A percentile compares a stretch with the other conserved stretches of the same genome.
These are phyloP conservation scores for Notholithocarpus densiflorus DNA, from an alignment of 306 rosid species.

Conservation along the genomic window DNA sequence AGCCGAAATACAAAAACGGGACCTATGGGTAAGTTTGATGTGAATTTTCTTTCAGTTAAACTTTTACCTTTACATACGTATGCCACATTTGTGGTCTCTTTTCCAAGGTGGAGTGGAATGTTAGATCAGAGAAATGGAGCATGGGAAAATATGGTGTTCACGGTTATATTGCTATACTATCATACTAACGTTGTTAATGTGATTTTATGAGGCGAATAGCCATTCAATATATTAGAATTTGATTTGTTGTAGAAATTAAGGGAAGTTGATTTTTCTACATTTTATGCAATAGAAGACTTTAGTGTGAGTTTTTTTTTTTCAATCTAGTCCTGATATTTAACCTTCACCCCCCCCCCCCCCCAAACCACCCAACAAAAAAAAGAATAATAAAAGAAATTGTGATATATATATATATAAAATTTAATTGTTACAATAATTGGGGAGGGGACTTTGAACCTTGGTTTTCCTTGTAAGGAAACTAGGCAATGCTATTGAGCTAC, in stretches of 20 bases:
- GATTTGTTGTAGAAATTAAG: not conserved
- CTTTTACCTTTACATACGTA: not conserved
- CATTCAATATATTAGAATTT: not conserved
- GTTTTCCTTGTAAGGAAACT: no score
- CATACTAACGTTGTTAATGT: not conserved
- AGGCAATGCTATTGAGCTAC: no score
- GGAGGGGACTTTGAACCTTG: no score
- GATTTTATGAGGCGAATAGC: not conserved
- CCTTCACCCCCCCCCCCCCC: not conserved
- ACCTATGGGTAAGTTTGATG: conserved; percentile 79
- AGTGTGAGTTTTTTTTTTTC: not conserved
- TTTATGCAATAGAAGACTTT: not conserved
- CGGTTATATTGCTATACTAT: not conserved
- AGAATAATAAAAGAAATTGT: not conserved
- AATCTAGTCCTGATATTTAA: not conserved
- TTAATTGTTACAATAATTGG: no score
- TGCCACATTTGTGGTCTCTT: not conserved
- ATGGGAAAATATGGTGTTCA: not conserved
- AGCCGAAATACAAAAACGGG: conserved; percentile 86
- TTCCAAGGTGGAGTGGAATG: not conserved
- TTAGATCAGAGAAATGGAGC: not conserved
- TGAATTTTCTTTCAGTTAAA: not conserved
- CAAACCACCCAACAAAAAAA: not conserved
- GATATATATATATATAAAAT: no score
- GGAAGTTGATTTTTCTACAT: not conserved